Conservation (phyloP, 148 eudicot genomes). For the Rhododendron henanense region DNA sequence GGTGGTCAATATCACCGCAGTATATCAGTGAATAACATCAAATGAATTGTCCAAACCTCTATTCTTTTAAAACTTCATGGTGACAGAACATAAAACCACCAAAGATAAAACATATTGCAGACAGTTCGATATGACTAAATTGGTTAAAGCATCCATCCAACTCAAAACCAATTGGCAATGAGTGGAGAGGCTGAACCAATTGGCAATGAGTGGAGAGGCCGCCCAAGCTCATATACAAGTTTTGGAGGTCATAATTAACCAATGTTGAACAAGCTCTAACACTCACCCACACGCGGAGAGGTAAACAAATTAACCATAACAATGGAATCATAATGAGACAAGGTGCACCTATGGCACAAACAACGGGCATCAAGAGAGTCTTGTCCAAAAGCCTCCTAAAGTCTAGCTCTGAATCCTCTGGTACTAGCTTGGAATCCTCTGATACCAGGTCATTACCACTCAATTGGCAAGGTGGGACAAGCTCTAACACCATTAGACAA, state of each 20-base stretch:
- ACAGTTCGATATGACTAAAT: neutral
- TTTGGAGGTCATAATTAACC: neutral
- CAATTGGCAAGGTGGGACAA: neutral
- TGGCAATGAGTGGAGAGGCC: neutral
- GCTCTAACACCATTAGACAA: neutral
- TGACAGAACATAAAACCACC: constrained; percentile 1
- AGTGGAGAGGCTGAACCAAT: neutral
- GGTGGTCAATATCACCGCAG: neutral
- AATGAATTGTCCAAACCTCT: neutral
- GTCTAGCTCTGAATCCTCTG: neutral
- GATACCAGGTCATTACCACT: neutral
- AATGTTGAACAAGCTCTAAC: neutral
- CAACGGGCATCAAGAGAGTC: neutral
- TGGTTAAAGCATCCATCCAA: neutral
- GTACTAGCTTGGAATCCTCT: too few relatives aligned
- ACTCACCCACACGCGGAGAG: neutral
- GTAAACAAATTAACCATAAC: neutral
- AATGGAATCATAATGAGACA: neutral
- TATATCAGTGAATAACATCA: neutral
- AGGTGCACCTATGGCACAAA: neutral
- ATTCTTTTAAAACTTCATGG: neutral
- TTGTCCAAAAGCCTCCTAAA: neutral
- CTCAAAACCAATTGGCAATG: too few relatives aligned
- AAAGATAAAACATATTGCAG: neutral
- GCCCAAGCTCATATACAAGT: neutral